Evolutionary conservation across 352 stramenopile genomes (phyloP), one percentile per base, ranked within the genome.

Genomic region (Globisporangium yorkense): DNA sequence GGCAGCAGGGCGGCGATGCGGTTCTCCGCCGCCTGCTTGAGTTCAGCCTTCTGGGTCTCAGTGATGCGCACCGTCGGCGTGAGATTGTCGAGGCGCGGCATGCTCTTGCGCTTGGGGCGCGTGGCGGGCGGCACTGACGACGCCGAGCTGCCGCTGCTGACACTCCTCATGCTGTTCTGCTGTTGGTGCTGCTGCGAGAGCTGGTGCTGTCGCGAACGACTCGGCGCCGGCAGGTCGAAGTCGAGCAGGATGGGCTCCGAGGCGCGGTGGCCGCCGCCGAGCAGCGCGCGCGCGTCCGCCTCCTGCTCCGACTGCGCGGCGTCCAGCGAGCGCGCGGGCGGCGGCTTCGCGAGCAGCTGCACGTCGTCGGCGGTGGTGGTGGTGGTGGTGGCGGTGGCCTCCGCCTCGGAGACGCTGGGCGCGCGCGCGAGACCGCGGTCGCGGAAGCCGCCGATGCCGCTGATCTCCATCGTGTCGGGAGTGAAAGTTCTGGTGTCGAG

Each of bases 1-100:
- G 81, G 80, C 20, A 61, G 59, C 51, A 84, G 61, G 35, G 62
- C 66, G 8, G 61, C 63, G 51, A 84, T 80, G 55, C 77, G 66
- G 27, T 29, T 54, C 48, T 86, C 74, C 1, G 72, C 67, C 31
- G 68, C 54, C 12, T 50, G 16, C 20, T 39, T 56, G 45, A 60
- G 45, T 45, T 39, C 59, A 2, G 20, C 27, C 1, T 47, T 55
- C n/a, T 57, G 39, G 15, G 44, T 45, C 15, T 56, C 44, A 12
- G 52, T 65, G 45, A 65, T 33, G n/a, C 31, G 10, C 18, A 60
- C 54, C 4, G 18, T 21, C 40, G 59, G 59, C 5, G 24, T 50
- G 46, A 65, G 39, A n/a, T 65, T 59, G 18, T 56, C 45, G n/a
- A 65, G 40, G 5, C 53, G 40, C 13, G 45, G 27, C 27, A 56